Conservation (phyloP, 2,329 filamentous ascomycete species). For the Aureobasidium lini region DNA sequence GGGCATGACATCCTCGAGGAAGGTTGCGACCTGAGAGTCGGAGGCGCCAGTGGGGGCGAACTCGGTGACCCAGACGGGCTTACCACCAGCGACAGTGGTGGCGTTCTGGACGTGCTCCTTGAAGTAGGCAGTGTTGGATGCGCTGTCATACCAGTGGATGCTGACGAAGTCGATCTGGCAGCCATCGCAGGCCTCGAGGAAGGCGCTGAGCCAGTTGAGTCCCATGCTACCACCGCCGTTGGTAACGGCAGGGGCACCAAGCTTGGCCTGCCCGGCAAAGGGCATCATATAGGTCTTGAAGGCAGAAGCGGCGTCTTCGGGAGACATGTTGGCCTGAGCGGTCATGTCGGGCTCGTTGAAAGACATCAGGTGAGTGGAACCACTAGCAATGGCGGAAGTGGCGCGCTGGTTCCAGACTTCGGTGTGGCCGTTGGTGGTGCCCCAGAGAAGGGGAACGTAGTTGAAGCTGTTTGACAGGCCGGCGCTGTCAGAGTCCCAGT, state of each 20-base stretch:
- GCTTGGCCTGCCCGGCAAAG: conserved; percentile 45
- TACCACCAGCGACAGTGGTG: conserved; percentile 28
- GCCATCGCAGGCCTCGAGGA: conserved; percentile 44
- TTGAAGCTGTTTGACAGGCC: conserved; percentile 38
- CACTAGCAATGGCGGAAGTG: conserved; percentile 44
- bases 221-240: conserved; percentile 51
- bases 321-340: conserved; percentile 51
- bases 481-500: conserved; percentile 52
- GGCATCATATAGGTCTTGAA: conserved; percentile 51
- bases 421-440: conserved; percentile 38
- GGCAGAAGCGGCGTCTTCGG: conserved; percentile 44
- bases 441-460: conserved; percentile 61
- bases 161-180: conserved; percentile 55
- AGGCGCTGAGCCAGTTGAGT: conserved; percentile 49
- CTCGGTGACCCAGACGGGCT: conserved; percentile 57
- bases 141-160: conserved; percentile 56
- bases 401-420: conserved; percentile 46
- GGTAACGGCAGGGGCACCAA: conserved; percentile 55
- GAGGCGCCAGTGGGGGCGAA: conserved; percentile 47
- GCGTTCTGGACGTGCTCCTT: conserved; percentile 46
- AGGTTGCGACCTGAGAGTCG: conserved; percentile 36
- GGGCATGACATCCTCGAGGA: conserved; percentile 44
- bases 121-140: conserved; percentile 42
- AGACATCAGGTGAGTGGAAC: conserved; percentile 52
- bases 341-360: conserved; percentile 66